Base-by-base conservation (phyloP, 164 flowering plant species). In the Amborella trichopoda region DNA sequence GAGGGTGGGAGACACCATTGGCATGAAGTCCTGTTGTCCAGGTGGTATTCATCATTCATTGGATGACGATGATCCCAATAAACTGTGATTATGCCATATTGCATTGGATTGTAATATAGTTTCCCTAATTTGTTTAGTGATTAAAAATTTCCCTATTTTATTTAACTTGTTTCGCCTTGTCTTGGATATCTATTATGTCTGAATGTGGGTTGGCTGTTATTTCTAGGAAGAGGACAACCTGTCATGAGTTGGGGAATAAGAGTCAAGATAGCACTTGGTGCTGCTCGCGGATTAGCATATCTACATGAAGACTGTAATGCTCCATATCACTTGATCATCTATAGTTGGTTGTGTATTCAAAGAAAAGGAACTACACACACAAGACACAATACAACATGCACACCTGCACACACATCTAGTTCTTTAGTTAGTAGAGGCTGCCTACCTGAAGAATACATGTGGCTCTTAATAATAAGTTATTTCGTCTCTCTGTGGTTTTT, bases 291-390 rank as follows among this genome's bases (percentile, higher is more conserved):
- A 62, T 56, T 87, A 52, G 81, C 89, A 43, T 87, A 87, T 64
- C 82, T 87, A 16, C 90, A 87, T 74, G 96, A 87, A 70, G 93
- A 87, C 58, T 87, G 96, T 87, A 66, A 78, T n/a, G 16, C 41
- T 11, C 20, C 37, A 38, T 16, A 16, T 12, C 41, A 16, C 41
- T 38, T 3, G 16, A 16, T 6, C 41, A 38, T 38, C 8, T 9
- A 2, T 16, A 38, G n/a, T n/a, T n/a, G n/a, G n/a, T n/a, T n/a
- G n/a, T n/a, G n/a, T n/a, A n/a, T n/a, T n/a, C n/a, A n/a, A n/a
- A n/a, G n/a, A n/a, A n/a, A n/a, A n/a, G n/a, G n/a, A n/a, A n/a
- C n/a, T n/a, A n/a, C n/a, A n/a, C n/a, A n/a, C n/a, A n/a, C n/a
- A n/a, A n/a, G n/a, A n/a, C n/a, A n/a, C n/a, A n/a, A n/a, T n/a